These are phyloP conservation scores for Grosmannia penicillata DNA, from an alignment of 2,329 filamentous ascomycete genomes.

Conservation along the genomic window DNA sequence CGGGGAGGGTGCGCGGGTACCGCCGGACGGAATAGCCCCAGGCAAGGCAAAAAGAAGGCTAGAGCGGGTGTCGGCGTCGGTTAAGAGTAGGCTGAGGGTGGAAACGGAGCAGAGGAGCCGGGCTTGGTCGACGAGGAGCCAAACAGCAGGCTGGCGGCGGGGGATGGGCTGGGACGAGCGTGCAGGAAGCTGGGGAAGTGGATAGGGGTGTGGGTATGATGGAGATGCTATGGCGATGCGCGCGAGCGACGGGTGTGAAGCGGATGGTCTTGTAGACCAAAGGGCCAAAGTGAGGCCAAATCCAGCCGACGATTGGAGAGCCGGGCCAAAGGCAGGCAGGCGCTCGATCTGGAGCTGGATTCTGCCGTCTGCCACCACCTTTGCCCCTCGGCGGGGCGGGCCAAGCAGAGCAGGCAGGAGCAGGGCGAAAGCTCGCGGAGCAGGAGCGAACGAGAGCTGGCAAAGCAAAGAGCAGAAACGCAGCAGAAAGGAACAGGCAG, in stretches of 20 bases:
- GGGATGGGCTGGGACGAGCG: background rate
- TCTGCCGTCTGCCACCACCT: too few relatives aligned
- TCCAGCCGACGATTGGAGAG: too few relatives aligned
- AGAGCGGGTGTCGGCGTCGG: conserved; percentile 2
- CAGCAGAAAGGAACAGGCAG: background rate
- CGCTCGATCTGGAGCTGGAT: too few relatives aligned
- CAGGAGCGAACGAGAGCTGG: background rate
- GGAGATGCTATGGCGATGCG: too few relatives aligned
- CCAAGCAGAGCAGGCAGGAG: too few relatives aligned
- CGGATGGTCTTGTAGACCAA: background rate
- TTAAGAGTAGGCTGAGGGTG: conserved; percentile 2
- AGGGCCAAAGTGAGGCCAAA: background rate
- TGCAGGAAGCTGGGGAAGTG: conserved; percentile 1
- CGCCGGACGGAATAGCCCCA: conserved; percentile 8
- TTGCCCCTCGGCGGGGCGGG: too few relatives aligned
- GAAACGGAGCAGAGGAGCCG: background rate
- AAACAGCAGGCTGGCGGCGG: background rate
- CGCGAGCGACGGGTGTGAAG: background rate
- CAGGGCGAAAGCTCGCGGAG: background rate
- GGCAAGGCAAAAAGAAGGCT: conserved; percentile 4
- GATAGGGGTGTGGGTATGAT: background rate
- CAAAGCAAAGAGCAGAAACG: background rate
- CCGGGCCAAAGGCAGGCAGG: too few relatives aligned
- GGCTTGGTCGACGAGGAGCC: background rate
- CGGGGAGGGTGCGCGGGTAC: conserved; percentile 4